Base-by-base conservation (phyloP, 495 filamentous ascomycete genomes). In the Amorphotheca resinae region DNA sequence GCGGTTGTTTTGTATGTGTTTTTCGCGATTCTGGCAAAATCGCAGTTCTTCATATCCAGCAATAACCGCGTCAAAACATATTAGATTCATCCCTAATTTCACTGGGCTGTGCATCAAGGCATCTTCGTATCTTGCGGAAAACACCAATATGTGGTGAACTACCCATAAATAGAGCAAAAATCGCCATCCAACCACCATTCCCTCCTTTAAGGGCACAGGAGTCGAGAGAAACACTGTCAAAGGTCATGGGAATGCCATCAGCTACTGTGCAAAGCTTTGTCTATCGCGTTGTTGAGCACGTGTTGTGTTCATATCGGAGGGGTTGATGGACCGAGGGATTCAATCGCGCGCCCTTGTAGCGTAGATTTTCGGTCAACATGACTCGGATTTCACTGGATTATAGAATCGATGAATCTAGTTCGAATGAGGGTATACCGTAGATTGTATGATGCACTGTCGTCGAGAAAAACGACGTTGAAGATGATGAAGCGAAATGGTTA, bases 11-110 rank as follows among this genome's bases (percentile, higher is more conserved):
- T 36, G n/a, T 36, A 35, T 35, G 33, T 36, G 14, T 36, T 36
- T 36, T 39, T 39, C 36, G 36, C 36, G 36, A 17, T 39, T 39
- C 36, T 22, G 15, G 36, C 8, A 39, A 22, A 20, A 39, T 39
- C 36, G 12, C 36, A 8, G 7, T 39, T 39, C 22, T 39, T 4
- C 36, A 39, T 39, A 39, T 39, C 22, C 22, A 39, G 17, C 36
- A 39, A 39, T 22, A 39, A 22, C 36, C 36, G 4, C 36, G 22
- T 39, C 17, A 25, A 39, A 39, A 15, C 17, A 18, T 7, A 39
- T 22, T 17, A 18, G 4, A 39, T 39, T 22, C 22, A 22, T 39
- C 22, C 14, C 14, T 15, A 39, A 39, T 39, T 39, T 39, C 36
- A 39, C 36, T 39, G 36, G 22, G 36, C 36, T 39, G 15, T 39